phyloP scores from a whole-genome alignment of 768 basidiomycete genomes.

The Termitomyces sp. region DNA sequence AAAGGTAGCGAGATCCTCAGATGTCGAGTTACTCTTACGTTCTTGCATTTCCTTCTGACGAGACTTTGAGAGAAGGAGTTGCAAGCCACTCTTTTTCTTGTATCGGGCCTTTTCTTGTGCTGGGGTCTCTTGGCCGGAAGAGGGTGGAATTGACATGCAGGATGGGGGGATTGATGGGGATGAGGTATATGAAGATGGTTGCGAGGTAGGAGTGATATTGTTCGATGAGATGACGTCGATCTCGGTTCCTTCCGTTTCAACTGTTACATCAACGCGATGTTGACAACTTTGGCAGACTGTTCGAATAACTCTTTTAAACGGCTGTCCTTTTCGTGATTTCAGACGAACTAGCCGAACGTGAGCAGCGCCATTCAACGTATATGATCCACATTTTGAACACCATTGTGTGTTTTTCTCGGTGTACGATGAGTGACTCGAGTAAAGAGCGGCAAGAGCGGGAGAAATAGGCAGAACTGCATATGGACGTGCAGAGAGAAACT shows the following conservation, averaged over 20 bases:
- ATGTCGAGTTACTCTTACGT: constrained; percentile 19
- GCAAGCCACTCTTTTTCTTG: constrained; percentile 55
- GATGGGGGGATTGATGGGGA: constrained; percentile 8
- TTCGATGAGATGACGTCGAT: neutral
- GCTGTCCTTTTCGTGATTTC: constrained; percentile 16
- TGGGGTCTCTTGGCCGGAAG: neutral
- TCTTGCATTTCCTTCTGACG: constrained; percentile 44
- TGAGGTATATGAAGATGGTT: neutral
- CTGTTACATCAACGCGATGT: constrained; percentile 12
- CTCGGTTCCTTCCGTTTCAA: constrained; percentile 9
- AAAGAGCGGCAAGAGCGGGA: constrained; percentile 57
- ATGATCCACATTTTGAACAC: constrained; percentile 52
- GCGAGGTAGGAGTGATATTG: neutral
- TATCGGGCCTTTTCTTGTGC: constrained; percentile 26
- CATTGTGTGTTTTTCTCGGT: constrained; percentile 19
- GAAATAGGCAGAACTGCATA: constrained; percentile 44
- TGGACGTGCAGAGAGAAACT: constrained; percentile 44
- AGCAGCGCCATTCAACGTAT: constrained; percentile 35
- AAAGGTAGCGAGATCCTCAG: constrained; percentile 49
- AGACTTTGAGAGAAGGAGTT: constrained; percentile 59
- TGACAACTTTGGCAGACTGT: constrained; percentile 28
- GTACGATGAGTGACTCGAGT: constrained; percentile 35
- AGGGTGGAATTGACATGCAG: neutral
- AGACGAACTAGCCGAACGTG: constrained; percentile 28
- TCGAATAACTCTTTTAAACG: constrained; percentile 14